Conservation (phyloP, 805 yeast species). For the Ogataea degrootiae region DNA sequence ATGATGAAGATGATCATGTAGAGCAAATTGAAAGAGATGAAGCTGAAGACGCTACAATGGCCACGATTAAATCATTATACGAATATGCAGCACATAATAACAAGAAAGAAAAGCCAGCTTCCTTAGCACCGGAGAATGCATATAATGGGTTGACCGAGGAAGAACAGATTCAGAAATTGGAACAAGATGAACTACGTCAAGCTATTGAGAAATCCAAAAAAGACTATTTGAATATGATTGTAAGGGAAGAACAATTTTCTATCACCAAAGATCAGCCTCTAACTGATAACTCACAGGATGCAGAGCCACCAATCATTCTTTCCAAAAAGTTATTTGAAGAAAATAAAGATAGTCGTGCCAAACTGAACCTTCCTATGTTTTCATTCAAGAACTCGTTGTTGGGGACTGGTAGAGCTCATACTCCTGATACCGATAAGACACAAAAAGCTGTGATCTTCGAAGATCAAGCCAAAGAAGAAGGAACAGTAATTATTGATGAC, state of each 20-base stretch:
- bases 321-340: conserved; percentile 17
- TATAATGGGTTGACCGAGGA: conserved; percentile 9
- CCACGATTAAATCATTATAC: conserved; percentile 28
- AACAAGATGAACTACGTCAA: conserved; percentile 30
- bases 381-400: conserved; percentile 12
- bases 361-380: conserved; percentile 10
- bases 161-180: conserved; percentile 14
- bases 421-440: not conserved
- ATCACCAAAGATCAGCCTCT: too few relatives aligned
- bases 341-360: conserved; percentile 5
- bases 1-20: not conserved
- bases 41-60: conserved; percentile 18
- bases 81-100: conserved; percentile 28
- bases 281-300: conserved; percentile 2
- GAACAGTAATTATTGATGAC: not conserved
- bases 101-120: conserved; percentile 3
- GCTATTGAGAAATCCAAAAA: conserved; percentile 46
- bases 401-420: not conserved
- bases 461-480: not conserved
- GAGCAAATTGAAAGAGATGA: conserved; percentile 4
- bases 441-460: not conserved
- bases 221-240: conserved; percentile 32
- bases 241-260: conserved; percentile 23
- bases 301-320: conserved; percentile 19
- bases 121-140: not conserved